A percentile compares a stretch with the other conserved stretches of the same genome.
Conservation (phyloP, 208 protist genomes). For the Trypanosoma vivax region DNA sequence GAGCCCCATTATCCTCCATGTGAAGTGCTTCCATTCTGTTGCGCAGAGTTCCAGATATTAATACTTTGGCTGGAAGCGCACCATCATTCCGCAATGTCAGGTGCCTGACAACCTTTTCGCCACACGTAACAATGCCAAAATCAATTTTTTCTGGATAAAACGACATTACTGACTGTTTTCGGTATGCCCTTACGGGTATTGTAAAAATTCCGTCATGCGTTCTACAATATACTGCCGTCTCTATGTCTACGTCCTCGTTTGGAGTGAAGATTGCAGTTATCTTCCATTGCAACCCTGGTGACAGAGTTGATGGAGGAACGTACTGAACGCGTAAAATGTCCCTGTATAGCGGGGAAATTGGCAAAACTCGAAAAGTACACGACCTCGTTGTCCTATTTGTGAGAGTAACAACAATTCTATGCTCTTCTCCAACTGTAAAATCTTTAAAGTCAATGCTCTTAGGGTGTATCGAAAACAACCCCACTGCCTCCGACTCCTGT, state of each 20-base stretch:
- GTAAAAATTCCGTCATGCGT: constrained; percentile 58
- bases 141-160: constrained; percentile 35
- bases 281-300: constrained; percentile 69
- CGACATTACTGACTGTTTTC: constrained; percentile 40
- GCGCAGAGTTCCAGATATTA: constrained; percentile 55
- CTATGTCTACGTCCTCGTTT: constrained; percentile 51
- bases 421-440: constrained; percentile 71
- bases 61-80: constrained; percentile 43
- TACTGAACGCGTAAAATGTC: constrained; percentile 60
- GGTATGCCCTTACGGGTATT: constrained; percentile 45
- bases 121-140: constrained; percentile 76
- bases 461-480: constrained; percentile 27
- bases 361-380: constrained; percentile 68
- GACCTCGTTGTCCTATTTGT: constrained; percentile 73
- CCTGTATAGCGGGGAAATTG: constrained; percentile 50
- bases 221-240: constrained; percentile 47
- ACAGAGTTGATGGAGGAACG: constrained; percentile 58
- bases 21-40: constrained; percentile 47
- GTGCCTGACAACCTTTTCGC: constrained; percentile 32
- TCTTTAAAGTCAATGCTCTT: constrained; percentile 57
- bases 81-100: constrained; percentile 71
- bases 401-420: constrained; percentile 45
- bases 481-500: not conserved
- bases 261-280: constrained; percentile 62
- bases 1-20: constrained; percentile 26